These are phyloP conservation scores for Pisolithus orientalis DNA, from an alignment of 768 basidiomycete species.

Conservation along the genomic window DNA sequence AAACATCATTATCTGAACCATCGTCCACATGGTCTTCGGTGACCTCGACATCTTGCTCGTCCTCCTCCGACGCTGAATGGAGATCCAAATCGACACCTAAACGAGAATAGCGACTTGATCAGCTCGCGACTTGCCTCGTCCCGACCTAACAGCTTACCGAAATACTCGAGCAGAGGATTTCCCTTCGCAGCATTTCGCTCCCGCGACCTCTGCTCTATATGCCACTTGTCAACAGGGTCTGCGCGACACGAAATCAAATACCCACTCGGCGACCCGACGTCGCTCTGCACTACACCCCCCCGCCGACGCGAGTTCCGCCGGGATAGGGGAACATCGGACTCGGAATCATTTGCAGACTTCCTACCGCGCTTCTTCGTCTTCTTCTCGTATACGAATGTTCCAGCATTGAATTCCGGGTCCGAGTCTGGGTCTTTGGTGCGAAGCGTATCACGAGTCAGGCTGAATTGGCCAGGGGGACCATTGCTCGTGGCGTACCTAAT, in stretches of 20 bases:
- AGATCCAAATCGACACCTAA: conserved; percentile 39
- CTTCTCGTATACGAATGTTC: conserved; percentile 23
- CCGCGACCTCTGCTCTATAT: conserved; percentile 3
- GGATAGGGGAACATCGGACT: conserved; percentile 3
- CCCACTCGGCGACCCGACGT: conserved; percentile 9
- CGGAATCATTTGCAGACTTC: conserved; percentile 13
- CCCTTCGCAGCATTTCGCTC: conserved; percentile 2
- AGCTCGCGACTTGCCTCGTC: background rate
- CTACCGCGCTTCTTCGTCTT: conserved; percentile 16
- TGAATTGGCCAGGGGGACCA: background rate
- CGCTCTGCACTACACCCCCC: conserved; percentile 5
- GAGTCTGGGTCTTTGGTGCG: conserved; percentile 22
- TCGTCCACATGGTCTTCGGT: conserved; percentile 14
- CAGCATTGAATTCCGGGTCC: conserved; percentile 29
- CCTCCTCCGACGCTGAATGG: conserved; percentile 47
- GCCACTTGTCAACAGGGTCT: background rate
- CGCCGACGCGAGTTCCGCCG: conserved; percentile 13
- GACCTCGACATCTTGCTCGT: conserved; percentile 15
- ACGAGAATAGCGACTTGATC: background rate
- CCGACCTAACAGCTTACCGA: conserved; percentile 30
- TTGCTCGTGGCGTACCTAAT: conserved; percentile 19
- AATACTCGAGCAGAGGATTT: conserved; percentile 46
- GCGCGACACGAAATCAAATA: background rate
- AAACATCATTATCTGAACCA: conserved; percentile 20
- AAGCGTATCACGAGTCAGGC: background rate